Evolutionary conservation across 805 yeast species (phyloP), one percentile per base, ranked within the genome.

Genomic region (Lipomyces yamadae): DNA sequence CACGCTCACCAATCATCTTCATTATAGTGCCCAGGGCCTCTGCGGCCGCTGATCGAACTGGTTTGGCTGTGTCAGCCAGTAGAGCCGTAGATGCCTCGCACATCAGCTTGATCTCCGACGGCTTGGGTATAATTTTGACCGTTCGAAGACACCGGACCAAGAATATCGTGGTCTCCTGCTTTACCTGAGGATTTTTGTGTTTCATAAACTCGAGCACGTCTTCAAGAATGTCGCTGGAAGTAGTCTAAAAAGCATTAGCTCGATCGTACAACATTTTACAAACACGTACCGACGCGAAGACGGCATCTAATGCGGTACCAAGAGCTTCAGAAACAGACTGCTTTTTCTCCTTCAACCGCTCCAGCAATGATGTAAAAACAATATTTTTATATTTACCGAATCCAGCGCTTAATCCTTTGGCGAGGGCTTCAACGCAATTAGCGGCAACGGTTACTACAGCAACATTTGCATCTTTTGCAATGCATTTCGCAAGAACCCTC

Each of bases 341-440:
- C 74, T 94, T 94, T 80, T 90, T 92, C 76, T 95, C 99, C 74
- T 92, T 93, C 13, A 91, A 85, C 72, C 98, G 83, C 71, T 92
- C 97, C 55, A 95, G 77, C 65, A 90, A 77, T 0, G 95, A 88
- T 2, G 79, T 77, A 33, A 91, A 79, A 1, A 91, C 83, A 0
- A 82, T 72, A 0, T 80, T 66, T 56, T 81, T 83, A 75, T 89
- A 89, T 67, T 80, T 83, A 30, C 80, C 82, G 74, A 91, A 91
- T 4, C 79, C 80, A 1, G 76, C 71, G 63, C 87, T 81, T 58
- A 95, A 79, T 0, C 96, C 97, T 37, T 82, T 82, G 1, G 91
- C 90, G 42, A 94, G 76, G 37, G 77, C 77, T 63, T 83, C 85
- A 24, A 88, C 78, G 56, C 89, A 85, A 64, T 86, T 85, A 1